Evolutionary conservation across 2,329 filamentous ascomycete species (phyloP), one percentile per base, ranked within the genome.

Genomic region (Xylaria hypoxylon): DNA sequence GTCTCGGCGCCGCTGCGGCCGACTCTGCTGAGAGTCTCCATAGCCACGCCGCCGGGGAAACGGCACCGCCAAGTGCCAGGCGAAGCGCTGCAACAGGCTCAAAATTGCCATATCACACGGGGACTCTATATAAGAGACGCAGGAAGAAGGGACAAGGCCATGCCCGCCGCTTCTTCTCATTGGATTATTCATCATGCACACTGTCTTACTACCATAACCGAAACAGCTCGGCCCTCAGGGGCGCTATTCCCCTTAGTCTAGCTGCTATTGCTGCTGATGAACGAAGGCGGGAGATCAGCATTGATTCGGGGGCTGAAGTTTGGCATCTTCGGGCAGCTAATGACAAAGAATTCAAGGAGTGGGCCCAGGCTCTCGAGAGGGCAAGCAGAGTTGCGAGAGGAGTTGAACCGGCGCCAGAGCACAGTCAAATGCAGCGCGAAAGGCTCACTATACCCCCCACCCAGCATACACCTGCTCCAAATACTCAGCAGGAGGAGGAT

Each of bases 191-290:
- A 3, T 94, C 95, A 0, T 97, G 92, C 68, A 98, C 96, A 0
- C 83, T 99, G 35, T 98, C 96, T 0, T 99, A 99, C 81, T 99
- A 97, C 77, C 92, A 96, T 77, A 96, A 95, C 78, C 91, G 93
- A 51, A 95, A 96, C 76, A 97, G 95, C 5, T 96, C 95, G 5
- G 94, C 95, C 1, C 84, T 99, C 48, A 89, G 96, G 66, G 96
- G 96, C 19, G 94, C 96, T 7, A 96, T 99, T 58, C 96, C 96
- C 0, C 85, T 99, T 8, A 96, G 93, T 28, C 82, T 99, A 58
- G 96, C 96, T 17, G 96, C 93, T 4, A 92, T 99, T 65, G 92
- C 94, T 3, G 93, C 93, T 7, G 94, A 97, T 76, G 93, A 96
- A 77, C 89, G 92, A 74, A 89, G 92, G 42, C 88, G 94, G 70